Conservation (phyloP, 1,284 basidiomycete genomes). For the Ustilago trichophora region DNA sequence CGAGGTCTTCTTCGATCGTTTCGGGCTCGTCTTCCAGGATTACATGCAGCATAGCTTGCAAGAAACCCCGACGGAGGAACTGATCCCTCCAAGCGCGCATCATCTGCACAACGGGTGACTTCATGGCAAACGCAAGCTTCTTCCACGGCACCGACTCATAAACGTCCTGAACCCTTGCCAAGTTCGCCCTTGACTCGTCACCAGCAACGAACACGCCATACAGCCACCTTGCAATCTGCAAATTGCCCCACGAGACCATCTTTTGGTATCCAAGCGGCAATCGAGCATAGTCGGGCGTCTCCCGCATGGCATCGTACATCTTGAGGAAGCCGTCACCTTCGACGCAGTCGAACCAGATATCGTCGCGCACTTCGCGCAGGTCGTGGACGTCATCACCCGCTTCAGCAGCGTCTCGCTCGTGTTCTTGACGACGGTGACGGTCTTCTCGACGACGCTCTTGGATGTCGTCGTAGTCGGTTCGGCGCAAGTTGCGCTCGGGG, state of each 20-base stretch:
- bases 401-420: slow-evolving; percentile 53
- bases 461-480: slow-evolving; percentile 51
- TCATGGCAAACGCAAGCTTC: slow-evolving; percentile 58
- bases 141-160: slow-evolving; percentile 61
- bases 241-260: slow-evolving; percentile 59
- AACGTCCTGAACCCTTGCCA: slow-evolving; percentile 53
- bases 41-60: slow-evolving; percentile 55
- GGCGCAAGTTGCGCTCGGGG: slow-evolving; percentile 47
- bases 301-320: slow-evolving; percentile 53
- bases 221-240: slow-evolving; percentile 60
- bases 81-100: slow-evolving; percentile 55
- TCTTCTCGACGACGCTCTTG: slow-evolving; percentile 53
- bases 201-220: slow-evolving; percentile 61
- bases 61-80: slow-evolving; percentile 52
- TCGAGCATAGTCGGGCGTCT: slow-evolving; percentile 46
- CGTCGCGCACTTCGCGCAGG: slow-evolving; percentile 55
- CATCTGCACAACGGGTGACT: slow-evolving; percentile 54
- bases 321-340: slow-evolving; percentile 62
- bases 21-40: slow-evolving; percentile 59
- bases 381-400: slow-evolving; percentile 61
- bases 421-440: slow-evolving; percentile 52
- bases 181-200: slow-evolving; percentile 58
- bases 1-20: slow-evolving; percentile 57
- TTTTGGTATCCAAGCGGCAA: slow-evolving; percentile 60
- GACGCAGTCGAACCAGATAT: slow-evolving; percentile 62